phyloP scores from a whole-genome alignment of 129 eudicot genomes.

The Flaveria sonorensis region DNA sequence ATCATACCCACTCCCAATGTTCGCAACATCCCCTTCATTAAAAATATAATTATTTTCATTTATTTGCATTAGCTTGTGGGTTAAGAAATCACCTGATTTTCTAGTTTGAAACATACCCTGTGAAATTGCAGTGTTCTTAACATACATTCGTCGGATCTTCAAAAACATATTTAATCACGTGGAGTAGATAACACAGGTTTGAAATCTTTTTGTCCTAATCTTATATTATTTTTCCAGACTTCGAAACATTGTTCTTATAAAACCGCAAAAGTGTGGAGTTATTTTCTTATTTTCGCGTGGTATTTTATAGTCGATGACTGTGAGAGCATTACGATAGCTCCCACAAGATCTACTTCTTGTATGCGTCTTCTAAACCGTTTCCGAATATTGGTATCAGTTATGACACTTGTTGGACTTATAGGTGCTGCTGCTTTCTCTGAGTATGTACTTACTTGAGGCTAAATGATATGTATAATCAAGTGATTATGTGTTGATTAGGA shows the following conservation, averaged over 20 bases:
- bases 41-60: neutral
- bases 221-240: neutral
- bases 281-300: neutral
- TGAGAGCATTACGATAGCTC: too few species aligned
- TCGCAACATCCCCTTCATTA: neutral
- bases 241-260: neutral
- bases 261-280: too few species aligned
- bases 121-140: too few species aligned
- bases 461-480: neutral
- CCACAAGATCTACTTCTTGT: too few species aligned
- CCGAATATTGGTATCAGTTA: conserved; percentile 55
- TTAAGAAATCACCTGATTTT: conserved; percentile 9
- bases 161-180: conserved; percentile 79
- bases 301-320: too few species aligned
- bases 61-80: too few species aligned
- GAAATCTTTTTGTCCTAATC: too few species aligned
- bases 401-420: conserved; percentile 68
- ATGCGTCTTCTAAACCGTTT: conserved; percentile 44
- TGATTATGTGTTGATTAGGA: neutral
- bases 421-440: conserved; percentile 55
- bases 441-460: conserved; percentile 32
- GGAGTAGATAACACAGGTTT: too few species aligned
- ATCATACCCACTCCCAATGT: neutral
- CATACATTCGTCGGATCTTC: conserved; percentile 80
- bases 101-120: too few species aligned